Base-by-base conservation (phyloP, 805 yeast genomes). In the Lipomyces anomalus region DNA sequence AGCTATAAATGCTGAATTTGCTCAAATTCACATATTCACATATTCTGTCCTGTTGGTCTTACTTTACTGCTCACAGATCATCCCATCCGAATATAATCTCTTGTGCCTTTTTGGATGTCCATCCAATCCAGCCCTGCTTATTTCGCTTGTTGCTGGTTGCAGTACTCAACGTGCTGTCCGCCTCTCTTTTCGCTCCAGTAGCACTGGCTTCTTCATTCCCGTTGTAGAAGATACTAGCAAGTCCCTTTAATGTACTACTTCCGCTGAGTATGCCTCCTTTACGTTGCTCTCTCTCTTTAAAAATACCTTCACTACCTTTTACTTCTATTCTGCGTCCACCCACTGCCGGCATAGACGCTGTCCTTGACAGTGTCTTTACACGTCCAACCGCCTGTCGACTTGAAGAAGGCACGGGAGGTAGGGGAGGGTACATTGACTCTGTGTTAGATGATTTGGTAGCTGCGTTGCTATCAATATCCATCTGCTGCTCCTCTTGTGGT, bases 41-140 rank as follows among this genome's bases (percentile, higher is more conserved):
- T 13, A 28, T 28, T 35, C n/a, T n/a, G 13, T 35, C 38, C 13
- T 16, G 13, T 18, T 13, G 28, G 13, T 35, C n/a, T 16, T 13
- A n/a, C 33, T 18, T 23, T 20, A 36, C 33, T 35, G 13, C 17
- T 44, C 38, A 55, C 38, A 72, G 55, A 46, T 74, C 75, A 40
- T 75, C 78, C 78, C 79, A 76, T 1, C 80, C 80, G 57, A 76
- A 76, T 30, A 76, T 58, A 63, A 76, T 62, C 55, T 75, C 75
- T 49, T 69, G 72, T 3, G 75, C 68, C 29, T 55, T 45, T 40
- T 55, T 52, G 6, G 61, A 47, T 4, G 62, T 51, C 61, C 66
- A 60, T 18, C 59, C 55, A 21, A 54, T 52, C 69, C 68, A 66
- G 22, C 63, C 56, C n/a, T n/a, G n/a, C n/a, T n/a, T n/a, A n/a